Conservation (phyloP, 306 rosid genomes). For the Cicer pinnatifidum region DNA sequence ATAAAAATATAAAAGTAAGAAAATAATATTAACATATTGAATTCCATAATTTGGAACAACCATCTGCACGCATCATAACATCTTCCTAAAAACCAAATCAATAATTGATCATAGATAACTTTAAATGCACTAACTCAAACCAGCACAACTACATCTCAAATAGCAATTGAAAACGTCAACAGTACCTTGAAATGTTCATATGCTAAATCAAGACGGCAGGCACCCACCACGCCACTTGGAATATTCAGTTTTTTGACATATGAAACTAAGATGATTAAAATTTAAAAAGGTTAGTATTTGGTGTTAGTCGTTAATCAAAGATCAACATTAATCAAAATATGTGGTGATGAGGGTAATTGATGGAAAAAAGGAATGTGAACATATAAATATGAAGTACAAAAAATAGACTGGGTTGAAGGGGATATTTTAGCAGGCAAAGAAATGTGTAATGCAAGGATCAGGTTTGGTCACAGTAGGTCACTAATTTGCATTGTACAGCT, state of each 20-base stretch:
- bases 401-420: constrained; percentile 24
- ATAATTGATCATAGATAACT: constrained; percentile 23
- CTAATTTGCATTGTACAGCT: constrained; percentile 12
- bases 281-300: constrained; percentile 47
- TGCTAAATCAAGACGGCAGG: constrained; percentile 94
- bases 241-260: constrained; percentile 89
- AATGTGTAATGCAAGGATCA: constrained; percentile 17
- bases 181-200: constrained; percentile 95
- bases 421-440: constrained; percentile 6
- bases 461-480: not conserved
- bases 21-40: constrained; percentile 11
- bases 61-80: constrained; percentile 12
- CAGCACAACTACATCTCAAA: constrained; percentile 35
- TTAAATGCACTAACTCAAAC: constrained; percentile 23
- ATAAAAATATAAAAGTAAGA: constrained; percentile 1
- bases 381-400: constrained; percentile 10
- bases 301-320: constrained; percentile 19
- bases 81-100: constrained; percentile 28
- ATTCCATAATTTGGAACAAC: constrained; percentile 20
- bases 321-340: constrained; percentile 31
- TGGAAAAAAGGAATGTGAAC: constrained; percentile 22
- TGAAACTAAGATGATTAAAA: constrained; percentile 62
- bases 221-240: constrained; percentile 99
- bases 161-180: constrained; percentile 33
- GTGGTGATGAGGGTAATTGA: constrained; percentile 17